Percentiles rank a stretch among this genome's conserved stretches.
phyloP scores from a whole-genome alignment of 495 filamentous ascomycete genomes.

The Podospora pseudocomata region DNA sequence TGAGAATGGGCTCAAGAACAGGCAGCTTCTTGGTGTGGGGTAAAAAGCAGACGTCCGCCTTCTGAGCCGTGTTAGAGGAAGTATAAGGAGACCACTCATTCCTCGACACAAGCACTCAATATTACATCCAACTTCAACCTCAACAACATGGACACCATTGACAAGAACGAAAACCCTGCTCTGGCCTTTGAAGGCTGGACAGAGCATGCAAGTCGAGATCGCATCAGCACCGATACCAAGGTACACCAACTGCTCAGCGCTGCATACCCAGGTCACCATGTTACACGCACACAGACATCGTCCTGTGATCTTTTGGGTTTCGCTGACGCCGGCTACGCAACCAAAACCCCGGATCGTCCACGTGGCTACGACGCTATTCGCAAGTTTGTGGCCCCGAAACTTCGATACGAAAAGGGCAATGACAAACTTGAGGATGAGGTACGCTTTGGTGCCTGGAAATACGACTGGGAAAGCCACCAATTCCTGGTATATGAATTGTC shows the following conservation, averaged over 20 bases:
- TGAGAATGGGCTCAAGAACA: too few species aligned
- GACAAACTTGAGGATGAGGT: constrained; percentile 10
- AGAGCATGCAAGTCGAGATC: not conserved
- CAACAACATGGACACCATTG: not conserved
- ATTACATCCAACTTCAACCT: too few species aligned
- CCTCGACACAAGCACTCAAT: too few species aligned
- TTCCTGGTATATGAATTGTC: constrained; percentile 43
- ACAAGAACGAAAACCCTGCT: not conserved
- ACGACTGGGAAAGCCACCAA: constrained; percentile 38
- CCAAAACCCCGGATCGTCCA: constrained; percentile 8
- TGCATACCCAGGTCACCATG: not conserved
- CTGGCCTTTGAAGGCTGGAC: not conserved
- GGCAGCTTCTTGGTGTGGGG: too few species aligned
- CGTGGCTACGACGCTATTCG: constrained; percentile 16
- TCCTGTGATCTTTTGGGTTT: constrained; percentile 24
- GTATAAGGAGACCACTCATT: too few species aligned
- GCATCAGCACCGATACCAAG: not conserved
- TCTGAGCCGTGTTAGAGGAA: too few species aligned
- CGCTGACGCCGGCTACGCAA: constrained; percentile 30
- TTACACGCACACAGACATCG: not conserved
- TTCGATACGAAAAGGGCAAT: not conserved
- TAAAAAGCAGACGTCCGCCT: too few species aligned
- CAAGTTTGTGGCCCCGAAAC: constrained; percentile 15
- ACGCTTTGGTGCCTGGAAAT: constrained; percentile 30
- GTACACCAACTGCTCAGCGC: not conserved